Conservation (phyloP, 2,329 filamentous ascomycete genomes). For the Fusarium sp. region DNA sequence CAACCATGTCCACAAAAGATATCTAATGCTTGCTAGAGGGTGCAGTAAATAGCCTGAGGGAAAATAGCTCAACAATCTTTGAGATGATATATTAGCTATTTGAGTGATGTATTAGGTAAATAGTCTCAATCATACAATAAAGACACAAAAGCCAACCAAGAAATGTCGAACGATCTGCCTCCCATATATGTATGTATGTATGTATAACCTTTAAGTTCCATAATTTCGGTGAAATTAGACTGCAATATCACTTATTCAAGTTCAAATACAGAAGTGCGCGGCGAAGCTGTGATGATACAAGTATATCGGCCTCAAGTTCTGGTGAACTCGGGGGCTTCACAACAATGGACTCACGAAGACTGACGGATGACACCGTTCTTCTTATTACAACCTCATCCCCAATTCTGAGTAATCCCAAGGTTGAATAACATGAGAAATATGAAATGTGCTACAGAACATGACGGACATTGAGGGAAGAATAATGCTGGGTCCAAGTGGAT, state of each 20-base stretch:
- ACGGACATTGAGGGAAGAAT: background rate
- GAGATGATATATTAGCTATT: fast-evolving
- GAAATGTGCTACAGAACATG: background rate
- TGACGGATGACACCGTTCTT: background rate
- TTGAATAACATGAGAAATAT: background rate
- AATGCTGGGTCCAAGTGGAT: background rate
- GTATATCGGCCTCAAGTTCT: background rate
- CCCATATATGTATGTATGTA: too few species aligned
- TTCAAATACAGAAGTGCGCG: fast-evolving
- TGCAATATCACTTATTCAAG: fast-evolving
- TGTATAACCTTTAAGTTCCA: too few species aligned
- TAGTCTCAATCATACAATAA: background rate
- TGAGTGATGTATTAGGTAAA: background rate
- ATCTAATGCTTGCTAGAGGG: fast-evolving
- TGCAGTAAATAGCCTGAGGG: fast-evolving
- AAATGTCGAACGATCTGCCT: background rate
- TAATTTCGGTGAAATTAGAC: background rate
- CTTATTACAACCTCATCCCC: fast-evolving
- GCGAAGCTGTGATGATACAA: background rate
- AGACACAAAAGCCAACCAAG: background rate
- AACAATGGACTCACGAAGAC: background rate
- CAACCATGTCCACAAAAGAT: background rate
- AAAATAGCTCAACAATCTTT: fast-evolving
- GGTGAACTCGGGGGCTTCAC: fast-evolving
- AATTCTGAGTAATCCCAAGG: background rate